Evolutionary conservation across 164 flowering plant species (phyloP).

Genomic region (Macadamia integrifolia): DNA sequence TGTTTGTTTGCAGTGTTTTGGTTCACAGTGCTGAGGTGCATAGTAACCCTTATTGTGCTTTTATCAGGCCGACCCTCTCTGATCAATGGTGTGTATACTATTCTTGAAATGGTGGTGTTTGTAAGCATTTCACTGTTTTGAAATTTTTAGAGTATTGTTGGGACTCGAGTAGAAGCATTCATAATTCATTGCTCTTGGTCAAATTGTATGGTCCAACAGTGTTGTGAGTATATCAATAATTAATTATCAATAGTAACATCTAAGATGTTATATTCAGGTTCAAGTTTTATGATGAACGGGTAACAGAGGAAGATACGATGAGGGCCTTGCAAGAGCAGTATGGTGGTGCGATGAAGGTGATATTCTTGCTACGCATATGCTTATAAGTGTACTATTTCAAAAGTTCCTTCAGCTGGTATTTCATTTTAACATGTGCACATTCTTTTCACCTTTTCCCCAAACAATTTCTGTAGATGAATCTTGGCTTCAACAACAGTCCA

Average conservation of each 20-base stretch:
- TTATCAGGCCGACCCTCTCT: constrained; percentile 42
- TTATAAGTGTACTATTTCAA: not conserved
- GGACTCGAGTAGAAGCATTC: too few species aligned
- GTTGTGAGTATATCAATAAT: not conserved
- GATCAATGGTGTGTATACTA: constrained; percentile 34
- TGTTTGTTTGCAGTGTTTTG: constrained; percentile 34
- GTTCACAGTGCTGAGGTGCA: constrained; percentile 52
- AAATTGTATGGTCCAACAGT: not conserved
- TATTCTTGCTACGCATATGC: not conserved
- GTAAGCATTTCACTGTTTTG: not conserved
- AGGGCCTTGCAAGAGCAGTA: constrained; percentile 82
- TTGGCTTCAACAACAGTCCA: constrained; percentile 78
- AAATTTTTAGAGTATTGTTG: not conserved
- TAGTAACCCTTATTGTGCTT: constrained; percentile 45
- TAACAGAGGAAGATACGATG: constrained; percentile 75
- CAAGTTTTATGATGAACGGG: constrained; percentile 90
- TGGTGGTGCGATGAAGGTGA: constrained; percentile 90
- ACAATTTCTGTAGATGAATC: constrained; percentile 83
- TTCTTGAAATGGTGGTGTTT: not conserved
- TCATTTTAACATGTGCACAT: not conserved
- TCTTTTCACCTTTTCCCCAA: constrained; percentile 6
- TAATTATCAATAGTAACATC: too few species aligned
- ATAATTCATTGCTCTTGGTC: too few species aligned
- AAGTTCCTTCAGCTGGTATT: too few species aligned
- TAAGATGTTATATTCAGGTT: constrained; percentile 37